These are phyloP conservation scores for Syzygium aqueum DNA, from an alignment of 345 rosid species.

Conservation along the genomic window DNA sequence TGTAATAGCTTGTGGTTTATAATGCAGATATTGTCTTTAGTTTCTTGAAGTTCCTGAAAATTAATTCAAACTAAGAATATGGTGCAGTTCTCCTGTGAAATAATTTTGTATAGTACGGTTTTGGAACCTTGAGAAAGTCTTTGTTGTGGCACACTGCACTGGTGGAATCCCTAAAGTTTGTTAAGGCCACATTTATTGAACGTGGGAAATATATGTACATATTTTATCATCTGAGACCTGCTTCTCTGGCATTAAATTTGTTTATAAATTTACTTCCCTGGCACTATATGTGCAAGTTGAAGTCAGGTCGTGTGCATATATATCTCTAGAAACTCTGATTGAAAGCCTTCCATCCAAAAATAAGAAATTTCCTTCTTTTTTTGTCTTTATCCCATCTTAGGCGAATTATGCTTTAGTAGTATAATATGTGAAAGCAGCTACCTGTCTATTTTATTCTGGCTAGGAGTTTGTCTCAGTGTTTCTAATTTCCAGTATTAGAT, in stretches of 20 bases:
- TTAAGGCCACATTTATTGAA: neutral
- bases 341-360: neutral
- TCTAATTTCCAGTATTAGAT: neutral
- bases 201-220: neutral
- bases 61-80: neutral
- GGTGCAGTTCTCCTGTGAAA: neutral
- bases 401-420: neutral
- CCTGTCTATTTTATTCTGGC: neutral
- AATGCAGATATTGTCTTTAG: neutral
- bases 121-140: neutral
- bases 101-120: neutral
- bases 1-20: neutral
- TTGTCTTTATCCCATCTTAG: neutral
- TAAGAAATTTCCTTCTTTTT: neutral
- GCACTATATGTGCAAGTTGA: neutral
- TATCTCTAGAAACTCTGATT: neutral
- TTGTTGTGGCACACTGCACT: neutral
- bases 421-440: neutral
- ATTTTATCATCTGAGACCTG: neutral
- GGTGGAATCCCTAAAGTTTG: neutral
- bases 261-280: neutral
- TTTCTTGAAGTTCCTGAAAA: neutral
- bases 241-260: neutral
- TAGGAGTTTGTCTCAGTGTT: neutral
- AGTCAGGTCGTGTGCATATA: neutral